Percentiles rank a stretch among this genome's conserved stretches.
Conservation (phyloP, 176 grass and related monocot genomes). For the Elymus sibiricus region DNA sequence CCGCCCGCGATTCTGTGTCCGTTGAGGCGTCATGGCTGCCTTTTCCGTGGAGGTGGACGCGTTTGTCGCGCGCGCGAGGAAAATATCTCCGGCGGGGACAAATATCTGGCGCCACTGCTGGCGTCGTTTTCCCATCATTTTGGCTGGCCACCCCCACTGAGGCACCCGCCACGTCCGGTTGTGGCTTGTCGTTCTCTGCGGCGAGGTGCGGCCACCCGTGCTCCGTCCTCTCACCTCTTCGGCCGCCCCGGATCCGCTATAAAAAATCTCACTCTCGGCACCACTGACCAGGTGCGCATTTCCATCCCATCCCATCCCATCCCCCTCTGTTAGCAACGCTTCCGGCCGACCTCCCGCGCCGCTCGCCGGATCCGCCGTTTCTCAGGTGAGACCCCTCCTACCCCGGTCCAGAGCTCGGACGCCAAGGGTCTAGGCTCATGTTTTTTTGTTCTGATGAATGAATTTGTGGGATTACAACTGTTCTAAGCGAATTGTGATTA, state of each 20-base stretch:
- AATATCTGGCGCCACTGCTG: background rate
- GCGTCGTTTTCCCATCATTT: background rate
- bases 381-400: background rate
- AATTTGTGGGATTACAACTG: background rate
- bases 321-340: background rate
- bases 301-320: background rate
- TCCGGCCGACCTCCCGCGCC: background rate
- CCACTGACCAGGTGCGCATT: background rate
- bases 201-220: slow-evolving; percentile 32
- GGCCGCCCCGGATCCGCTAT: background rate
- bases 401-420: too few species aligned
- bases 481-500: background rate
- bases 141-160: background rate
- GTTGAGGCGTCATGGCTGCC: background rate
- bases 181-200: background rate
- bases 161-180: background rate
- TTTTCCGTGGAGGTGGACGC: slow-evolving; percentile 3
- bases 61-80: background rate
- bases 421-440: too few species aligned
- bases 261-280: background rate
- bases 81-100: background rate
- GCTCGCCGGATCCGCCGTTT: background rate
- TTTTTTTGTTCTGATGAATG: too few species aligned
- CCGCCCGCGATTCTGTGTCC: background rate
- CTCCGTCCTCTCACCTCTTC: slow-evolving; percentile 11